Evolutionary conservation across 2,329 filamentous ascomycete species (phyloP), one percentile per base, ranked within the genome.

Genomic region (Mycogone perniciosa): DNA sequence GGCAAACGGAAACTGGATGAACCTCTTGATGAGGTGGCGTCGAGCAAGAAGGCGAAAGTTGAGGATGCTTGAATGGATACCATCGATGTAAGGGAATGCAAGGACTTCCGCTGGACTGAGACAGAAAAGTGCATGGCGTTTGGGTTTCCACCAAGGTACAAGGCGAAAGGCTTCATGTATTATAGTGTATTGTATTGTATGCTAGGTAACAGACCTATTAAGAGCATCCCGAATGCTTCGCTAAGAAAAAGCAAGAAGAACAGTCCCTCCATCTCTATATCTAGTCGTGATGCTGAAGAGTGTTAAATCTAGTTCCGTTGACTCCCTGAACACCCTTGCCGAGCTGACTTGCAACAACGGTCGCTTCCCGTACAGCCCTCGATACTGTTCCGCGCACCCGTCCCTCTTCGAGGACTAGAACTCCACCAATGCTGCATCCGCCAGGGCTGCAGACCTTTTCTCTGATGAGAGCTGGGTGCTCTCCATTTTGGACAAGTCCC

Each of bases 381-480:
- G 84, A 76, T 13, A 90, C 76, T 0, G 77, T 79, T 4, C 84
- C 85, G 58, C 86, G 77, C 6, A 89, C 80, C 7, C 76, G 72
- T 7, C 84, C 85, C 61, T 92, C 86, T 66, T 92, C 88, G 6
- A 92, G 70, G 5, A 86, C 82, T 59, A 89, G 64, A 46, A 91
- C 67, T 0, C 87, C 88, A 2, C 81, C 83, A 55, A 90, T 89
- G 5, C 86, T 90, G 67, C 86, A 90, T 1, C 88, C 88, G 5
- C 85, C 87, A 0, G 87, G 86, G 1, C 86, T 89, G 57, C 74
- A 82, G n/a, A 89, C 84, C 69, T 87, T 88, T 59, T 92, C 87
- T 46, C 83, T 77, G 47, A 91, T 69, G 26, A 89, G 68, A 11
- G 86, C 86, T 1, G 88, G 88, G 65, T 91, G 87, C 64, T 89